Evolutionary conservation across 2,329 filamentous ascomycete species (phyloP).

Genomic region (Rasamsonia emersonii): DNA sequence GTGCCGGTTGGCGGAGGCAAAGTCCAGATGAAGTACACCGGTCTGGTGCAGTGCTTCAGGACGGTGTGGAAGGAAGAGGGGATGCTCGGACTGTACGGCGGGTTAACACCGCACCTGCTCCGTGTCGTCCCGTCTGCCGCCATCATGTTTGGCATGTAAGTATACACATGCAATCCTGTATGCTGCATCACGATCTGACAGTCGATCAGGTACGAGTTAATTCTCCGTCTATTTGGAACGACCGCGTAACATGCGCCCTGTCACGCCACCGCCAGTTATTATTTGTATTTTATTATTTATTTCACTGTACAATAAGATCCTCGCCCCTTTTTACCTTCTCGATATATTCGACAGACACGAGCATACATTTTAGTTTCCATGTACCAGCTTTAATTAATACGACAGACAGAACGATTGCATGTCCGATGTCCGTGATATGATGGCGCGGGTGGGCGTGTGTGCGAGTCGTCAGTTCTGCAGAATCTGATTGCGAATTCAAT

Average conservation of each 20-base stretch:
- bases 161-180: conserved; percentile 16
- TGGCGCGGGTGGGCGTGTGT: too few relatives aligned
- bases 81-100: conserved; percentile 76
- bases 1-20: conserved; percentile 55
- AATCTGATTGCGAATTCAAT: too few relatives aligned
- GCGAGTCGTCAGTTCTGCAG: too few relatives aligned
- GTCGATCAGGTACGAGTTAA: conserved; percentile 25
- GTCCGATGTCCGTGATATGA: too few relatives aligned
- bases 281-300: background rate
- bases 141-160: conserved; percentile 91
- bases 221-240: conserved; percentile 25
- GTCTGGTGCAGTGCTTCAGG: conserved; percentile 79
- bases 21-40: conserved; percentile 74
- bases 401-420: too few relatives aligned
- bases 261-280: too few relatives aligned
- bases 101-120: conserved; percentile 83
- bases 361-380: too few relatives aligned
- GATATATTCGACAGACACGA: too few relatives aligned
- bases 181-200: conserved; percentile 17
- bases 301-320: background rate
- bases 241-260: conserved; percentile 23
- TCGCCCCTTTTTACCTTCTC: too few relatives aligned
- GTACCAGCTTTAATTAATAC: too few relatives aligned
- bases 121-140: conserved; percentile 84
- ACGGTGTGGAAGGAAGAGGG: conserved; percentile 84